Evolutionary conservation across 257 asterid species (phyloP).

Genomic region (Gentiana dahurica): DNA sequence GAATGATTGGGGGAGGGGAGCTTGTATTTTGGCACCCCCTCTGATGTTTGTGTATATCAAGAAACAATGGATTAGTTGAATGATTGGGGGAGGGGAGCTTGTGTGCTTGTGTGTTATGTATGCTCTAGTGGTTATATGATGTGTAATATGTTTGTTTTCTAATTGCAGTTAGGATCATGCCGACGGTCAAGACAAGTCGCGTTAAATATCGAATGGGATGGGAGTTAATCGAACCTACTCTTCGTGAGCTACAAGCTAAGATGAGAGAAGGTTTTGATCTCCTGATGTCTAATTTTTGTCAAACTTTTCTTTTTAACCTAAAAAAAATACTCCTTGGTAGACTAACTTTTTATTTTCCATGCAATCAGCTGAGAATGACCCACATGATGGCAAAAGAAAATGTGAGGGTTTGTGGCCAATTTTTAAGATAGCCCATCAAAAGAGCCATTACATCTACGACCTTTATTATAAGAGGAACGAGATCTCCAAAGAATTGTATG

Average conservation of each 20-base stretch:
- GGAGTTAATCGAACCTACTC: slow-evolving; percentile 92
- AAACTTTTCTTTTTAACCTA: background rate
- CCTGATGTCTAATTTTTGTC: background rate
- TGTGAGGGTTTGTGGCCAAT: slow-evolving; percentile 93
- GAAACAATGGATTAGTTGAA: no score
- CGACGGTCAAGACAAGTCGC: slow-evolving; percentile 84
- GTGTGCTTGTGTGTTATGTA: no score
- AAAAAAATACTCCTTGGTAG: background rate
- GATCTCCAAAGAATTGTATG: slow-evolving; percentile 74
- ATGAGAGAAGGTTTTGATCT: slow-evolving; percentile 75
- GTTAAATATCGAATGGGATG: slow-evolving; percentile 80
- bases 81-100: no score
- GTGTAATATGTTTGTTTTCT: background rate
- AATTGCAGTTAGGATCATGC: slow-evolving; percentile 49
- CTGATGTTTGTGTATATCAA: no score
- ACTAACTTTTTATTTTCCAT: background rate
- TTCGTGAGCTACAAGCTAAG: slow-evolving; percentile 70
- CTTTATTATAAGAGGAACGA: slow-evolving; percentile 73
- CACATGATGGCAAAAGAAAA: slow-evolving; percentile 67
- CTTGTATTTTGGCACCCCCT: no score
- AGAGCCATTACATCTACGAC: slow-evolving; percentile 75
- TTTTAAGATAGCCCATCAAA: slow-evolving; percentile 87
- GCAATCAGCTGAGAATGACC: slow-evolving; percentile 70
- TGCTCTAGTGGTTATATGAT: no score
- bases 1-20: no score